phyloP scores from a whole-genome alignment of 2,329 filamentous ascomycete species.

The Sclerotinia trifoliorum region DNA sequence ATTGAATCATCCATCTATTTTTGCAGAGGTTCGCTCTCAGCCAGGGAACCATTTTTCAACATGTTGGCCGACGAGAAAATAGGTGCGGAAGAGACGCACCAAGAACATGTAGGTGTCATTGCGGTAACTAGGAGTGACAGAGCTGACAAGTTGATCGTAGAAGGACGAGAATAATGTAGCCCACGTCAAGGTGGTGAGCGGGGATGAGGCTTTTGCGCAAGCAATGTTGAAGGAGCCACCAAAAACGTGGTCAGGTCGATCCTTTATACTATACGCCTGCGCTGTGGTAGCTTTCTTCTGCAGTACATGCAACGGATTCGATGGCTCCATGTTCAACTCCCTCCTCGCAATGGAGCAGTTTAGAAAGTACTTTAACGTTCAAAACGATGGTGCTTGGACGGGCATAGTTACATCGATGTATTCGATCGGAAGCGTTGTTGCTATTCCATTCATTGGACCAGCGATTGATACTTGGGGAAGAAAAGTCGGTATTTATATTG shows the following conservation, averaged over 20 bases:
- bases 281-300: conserved; percentile 49
- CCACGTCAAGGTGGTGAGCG: conserved; percentile 36
- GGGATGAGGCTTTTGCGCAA: conserved; percentile 52
- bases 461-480: conserved; percentile 49
- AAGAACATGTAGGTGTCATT: neutral
- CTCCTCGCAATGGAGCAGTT: conserved; percentile 46
- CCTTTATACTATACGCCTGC: conserved; percentile 46
- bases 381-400: conserved; percentile 47
- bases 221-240: conserved; percentile 53
- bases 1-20: neutral
- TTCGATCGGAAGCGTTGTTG: conserved; percentile 50
- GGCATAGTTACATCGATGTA: conserved; percentile 52
- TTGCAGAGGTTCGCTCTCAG: neutral
- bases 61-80: conserved; percentile 7
- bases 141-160: neutral
- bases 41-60: neutral
- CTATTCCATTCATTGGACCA: conserved; percentile 48
- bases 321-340: conserved; percentile 50
- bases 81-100: neutral
- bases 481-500: conserved; percentile 47
- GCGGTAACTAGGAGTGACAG: neutral
- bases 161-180: neutral
- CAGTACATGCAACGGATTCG: conserved; percentile 52
- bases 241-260: conserved; percentile 41
- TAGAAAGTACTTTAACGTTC: conserved; percentile 42